Base-by-base conservation (phyloP, 2,329 filamentous ascomycete species). In the Scedosporium dehoogii region DNA sequence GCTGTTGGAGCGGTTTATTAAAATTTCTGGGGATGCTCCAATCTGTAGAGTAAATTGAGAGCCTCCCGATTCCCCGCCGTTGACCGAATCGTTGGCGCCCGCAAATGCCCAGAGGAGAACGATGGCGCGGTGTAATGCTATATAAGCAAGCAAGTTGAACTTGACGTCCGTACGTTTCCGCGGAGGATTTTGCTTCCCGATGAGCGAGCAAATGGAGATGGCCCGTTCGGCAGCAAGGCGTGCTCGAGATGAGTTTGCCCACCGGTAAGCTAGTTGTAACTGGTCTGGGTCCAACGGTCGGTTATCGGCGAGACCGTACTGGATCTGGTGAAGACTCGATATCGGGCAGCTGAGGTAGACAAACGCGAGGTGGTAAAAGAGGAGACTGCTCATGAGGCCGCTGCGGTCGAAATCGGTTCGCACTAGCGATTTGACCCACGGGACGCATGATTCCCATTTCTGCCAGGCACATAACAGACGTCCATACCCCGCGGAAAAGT, bases 61-160 rank as follows among this genome's bases (percentile, higher is more conserved):
- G 18, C 6, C 21, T 23, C 4, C 23, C 4, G 51, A 27, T 23
- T 12, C 23, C 18, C 2, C 51, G 12, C 51, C 23, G 6, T 55
- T 55, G 7, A 14, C 51, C 6, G 51, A 55, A 25, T 55, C 51
- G 12, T 23, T 55, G 7, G 51, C 51, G 2, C 89, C 92, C 72
- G 92, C 97, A 71, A 93, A 97, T 73, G 93, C 93, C 77, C 93
- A 93, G 69, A 92, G 97, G 72, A 93, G 93, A 67, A 97, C 93
- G 76, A 97, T 97, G 76, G 93, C 92, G 75, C 93, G 92, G 87
- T 97, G 92, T 67, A 97, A 88, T 74, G 93, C 93, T 72, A 90
- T 96, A 82, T 96, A 91, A 71, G 92, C 97, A 80, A 96, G 89
- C 71, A 97, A 86, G 77, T 97, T 93, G 73, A 97, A 93, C 85